Base-by-base conservation (phyloP, 768 basidiomycete species). In the Xerocomus potaroensis region DNA sequence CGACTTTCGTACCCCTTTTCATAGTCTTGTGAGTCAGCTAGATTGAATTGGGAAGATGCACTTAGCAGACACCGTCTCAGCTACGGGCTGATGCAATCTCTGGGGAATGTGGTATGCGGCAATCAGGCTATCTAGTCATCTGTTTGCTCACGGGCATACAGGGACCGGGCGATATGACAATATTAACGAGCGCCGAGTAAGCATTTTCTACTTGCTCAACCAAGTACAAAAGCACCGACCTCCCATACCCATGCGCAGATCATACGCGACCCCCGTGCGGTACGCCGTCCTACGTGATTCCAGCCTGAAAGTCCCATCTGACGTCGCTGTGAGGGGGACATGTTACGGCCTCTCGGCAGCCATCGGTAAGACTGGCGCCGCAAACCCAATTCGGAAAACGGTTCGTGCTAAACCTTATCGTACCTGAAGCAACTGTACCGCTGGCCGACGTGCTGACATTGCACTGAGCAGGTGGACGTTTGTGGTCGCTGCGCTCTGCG, bases 71-170 rank as follows among this genome's bases (percentile, higher is more conserved):
- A 27, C 12, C 14, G n/a, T 32, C 42, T 8, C 47, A 82, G 80
- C 53, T 87, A 83, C 59, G 84, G 80, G 4, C 64, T 84, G 44
- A 83, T 87, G 81, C 79, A 84, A 55, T 83, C 79, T 3, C 75
- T 73, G 35, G 84, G 83, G n/a, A 84, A 84, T 56, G 35, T 84
- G 67, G 79, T 77, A 58, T 26, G 67, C 57, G 23, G 16, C 27
- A 41, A 16, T 21, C 24, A 14, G 21, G 5, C 21, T 48, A 23
- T 21, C 7, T 6, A 15, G 3, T 16, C n/a, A 9, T 36, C 21
- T 16, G 11, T 31, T 37, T 34, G 22, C 37, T 58, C 6, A 64
- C 31, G 10, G 12, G 31, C 24, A 18, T 43, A 21, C 51, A 82
- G 79, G 37, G 37, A 16, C 84, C 84, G 3, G 84, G 86, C 18